phyloP scores from a whole-genome alignment of 108 stramenopile species.

The Pseudonitzschia delicatissima region DNA sequence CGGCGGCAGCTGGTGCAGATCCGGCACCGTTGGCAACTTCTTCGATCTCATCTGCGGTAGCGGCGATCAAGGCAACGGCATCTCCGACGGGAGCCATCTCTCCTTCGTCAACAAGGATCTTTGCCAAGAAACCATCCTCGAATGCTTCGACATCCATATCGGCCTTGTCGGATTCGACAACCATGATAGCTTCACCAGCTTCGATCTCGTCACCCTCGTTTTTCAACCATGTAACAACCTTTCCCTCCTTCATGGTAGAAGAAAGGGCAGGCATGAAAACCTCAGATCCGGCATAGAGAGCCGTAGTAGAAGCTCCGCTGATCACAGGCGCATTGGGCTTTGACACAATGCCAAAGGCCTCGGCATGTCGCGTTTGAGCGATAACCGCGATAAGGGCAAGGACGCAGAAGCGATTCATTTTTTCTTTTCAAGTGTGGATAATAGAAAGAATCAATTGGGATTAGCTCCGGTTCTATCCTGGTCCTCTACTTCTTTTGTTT shows the following conservation, averaged over 20 bases:
- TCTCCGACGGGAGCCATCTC: conserved; percentile 83
- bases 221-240: conserved; percentile 94
- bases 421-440: not conserved
- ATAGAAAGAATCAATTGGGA: not conserved
- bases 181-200: conserved; percentile 89
- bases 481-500: too few relatives aligned
- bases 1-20: conserved; percentile 35
- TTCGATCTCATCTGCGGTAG: conserved; percentile 55
- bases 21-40: conserved; percentile 49
- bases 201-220: conserved; percentile 88
- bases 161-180: conserved; percentile 90
- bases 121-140: conserved; percentile 87
- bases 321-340: conserved; percentile 24
- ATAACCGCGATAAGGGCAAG: conserved; percentile 11
- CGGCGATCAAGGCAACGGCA: conserved; percentile 78
- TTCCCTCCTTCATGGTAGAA: conserved; percentile 97
- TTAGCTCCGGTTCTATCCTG: not conserved
- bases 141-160: conserved; percentile 91
- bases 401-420: conserved; percentile 11
- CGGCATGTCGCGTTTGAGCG: conserved; percentile 10
- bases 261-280: conserved; percentile 96
- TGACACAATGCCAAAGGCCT: conserved; percentile 25
- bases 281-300: conserved; percentile 57
- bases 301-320: conserved; percentile 8
- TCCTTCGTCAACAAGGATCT: conserved; percentile 79